Evolutionary conservation across 441 rosid species (phyloP).

Genomic region (Populus hybrid): DNA sequence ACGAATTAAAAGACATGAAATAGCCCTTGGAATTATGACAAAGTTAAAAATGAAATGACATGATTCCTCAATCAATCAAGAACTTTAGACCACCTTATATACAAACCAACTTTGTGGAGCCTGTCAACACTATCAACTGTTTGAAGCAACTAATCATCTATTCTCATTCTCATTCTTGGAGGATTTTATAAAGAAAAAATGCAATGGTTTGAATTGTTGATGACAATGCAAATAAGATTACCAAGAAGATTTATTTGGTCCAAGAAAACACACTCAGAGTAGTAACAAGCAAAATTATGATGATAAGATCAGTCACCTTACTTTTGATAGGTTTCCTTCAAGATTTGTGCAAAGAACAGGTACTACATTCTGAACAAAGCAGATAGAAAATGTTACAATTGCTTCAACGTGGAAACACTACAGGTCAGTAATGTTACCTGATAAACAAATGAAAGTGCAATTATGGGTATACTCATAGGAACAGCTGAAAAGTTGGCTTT

Average conservation of each 20-base stretch:
- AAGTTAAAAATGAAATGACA: not conserved
- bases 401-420: conserved; percentile 12
- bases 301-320: conserved; percentile 60
- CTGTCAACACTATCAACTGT: not conserved
- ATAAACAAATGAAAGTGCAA: conserved; percentile 89
- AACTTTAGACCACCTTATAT: not conserved
- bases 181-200: not conserved
- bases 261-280: not conserved
- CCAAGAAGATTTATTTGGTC: not conserved
- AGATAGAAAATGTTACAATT: conserved; percentile 19
- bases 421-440: conserved; percentile 53
- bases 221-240: not conserved
- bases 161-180: not conserved
- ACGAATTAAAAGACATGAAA: not conserved
- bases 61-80: not conserved
- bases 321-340: conserved; percentile 94
- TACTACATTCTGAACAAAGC: conserved; percentile 71
- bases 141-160: too few species aligned
- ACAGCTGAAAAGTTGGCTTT: conserved; percentile 87
- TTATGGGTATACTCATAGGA: conserved; percentile 94
- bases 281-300: conserved; percentile 3
- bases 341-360: conserved; percentile 92
- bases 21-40: not conserved
- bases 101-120: not conserved
- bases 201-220: not conserved